A percentile compares a stretch with the other conserved stretches of the same genome.
These are phyloP conservation scores for Paecilomyces sp. DNA, from an alignment of 2,329 filamentous ascomycete species.

Conservation along the genomic window DNA sequence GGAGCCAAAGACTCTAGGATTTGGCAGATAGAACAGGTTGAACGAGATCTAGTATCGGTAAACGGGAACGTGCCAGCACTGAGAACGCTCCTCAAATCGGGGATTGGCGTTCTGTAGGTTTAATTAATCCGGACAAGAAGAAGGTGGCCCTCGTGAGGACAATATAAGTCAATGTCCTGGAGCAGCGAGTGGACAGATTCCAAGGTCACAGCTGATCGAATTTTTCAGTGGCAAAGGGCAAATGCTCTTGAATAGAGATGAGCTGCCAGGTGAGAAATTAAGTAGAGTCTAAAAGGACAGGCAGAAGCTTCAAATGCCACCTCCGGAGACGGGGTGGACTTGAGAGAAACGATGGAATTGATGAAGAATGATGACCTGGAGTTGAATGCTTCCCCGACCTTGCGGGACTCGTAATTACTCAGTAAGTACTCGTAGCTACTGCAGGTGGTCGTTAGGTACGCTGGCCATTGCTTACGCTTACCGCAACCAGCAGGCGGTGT, in stretches of 20 bases:
- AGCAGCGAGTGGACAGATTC: not conserved
- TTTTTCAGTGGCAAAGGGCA: not conserved
- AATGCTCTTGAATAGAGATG: not conserved
- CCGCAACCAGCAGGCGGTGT: not conserved
- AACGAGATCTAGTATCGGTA: not conserved
- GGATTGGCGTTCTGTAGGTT: not conserved
- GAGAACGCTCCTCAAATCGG: not conserved
- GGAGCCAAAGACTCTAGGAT: slow-evolving; percentile 1
- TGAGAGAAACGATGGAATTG: not conserved
- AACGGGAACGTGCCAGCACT: not conserved
- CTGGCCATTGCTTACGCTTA: not conserved
- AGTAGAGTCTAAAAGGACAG: not conserved
- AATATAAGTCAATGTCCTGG: not conserved
- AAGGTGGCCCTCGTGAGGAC: not conserved
- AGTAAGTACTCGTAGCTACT: not conserved
- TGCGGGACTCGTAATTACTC: not conserved
- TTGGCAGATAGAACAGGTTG: not conserved
- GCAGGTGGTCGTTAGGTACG: not conserved
- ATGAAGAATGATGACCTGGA: not conserved
- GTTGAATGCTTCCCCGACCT: not conserved
- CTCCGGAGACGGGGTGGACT: not conserved
- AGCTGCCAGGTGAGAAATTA: not conserved
- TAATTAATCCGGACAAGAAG: not conserved
- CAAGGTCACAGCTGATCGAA: not conserved
- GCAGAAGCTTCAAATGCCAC: not conserved